These are phyloP conservation scores for Blastobotrys malaysiensis DNA, from an alignment of 1,139 yeast species.

Conservation along the genomic window DNA sequence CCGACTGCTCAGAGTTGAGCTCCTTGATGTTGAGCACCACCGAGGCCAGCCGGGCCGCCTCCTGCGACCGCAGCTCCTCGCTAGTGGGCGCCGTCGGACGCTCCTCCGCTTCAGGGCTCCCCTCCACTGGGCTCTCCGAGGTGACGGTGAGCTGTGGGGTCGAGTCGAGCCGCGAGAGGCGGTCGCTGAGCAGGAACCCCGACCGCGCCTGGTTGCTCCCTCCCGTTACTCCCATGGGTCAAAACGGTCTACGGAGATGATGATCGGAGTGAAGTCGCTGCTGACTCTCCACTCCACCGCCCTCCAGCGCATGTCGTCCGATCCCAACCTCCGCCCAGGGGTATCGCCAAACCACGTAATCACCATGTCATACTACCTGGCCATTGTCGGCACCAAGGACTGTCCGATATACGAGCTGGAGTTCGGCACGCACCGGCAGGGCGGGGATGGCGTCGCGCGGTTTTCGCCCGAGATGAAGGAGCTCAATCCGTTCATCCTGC, in stretches of 20 bases:
- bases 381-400: constrained; percentile 83
- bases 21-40: constrained; percentile 22
- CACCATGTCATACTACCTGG: constrained; percentile 71
- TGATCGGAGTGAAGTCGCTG: neutral
- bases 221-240: neutral
- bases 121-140: neutral
- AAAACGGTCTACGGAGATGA: neutral
- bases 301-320: neutral
- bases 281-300: neutral
- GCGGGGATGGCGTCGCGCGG: constrained; percentile 55
- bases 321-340: neutral
- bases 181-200: constrained; percentile 1
- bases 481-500: constrained; percentile 80
- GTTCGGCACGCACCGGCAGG: constrained; percentile 66
- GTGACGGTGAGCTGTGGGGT: too few relatives aligned
- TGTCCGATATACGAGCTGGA: constrained; percentile 85
- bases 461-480: constrained; percentile 72
- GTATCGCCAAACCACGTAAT: neutral
- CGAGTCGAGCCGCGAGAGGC: neutral
- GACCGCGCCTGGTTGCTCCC: neutral
- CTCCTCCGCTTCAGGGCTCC: neutral
- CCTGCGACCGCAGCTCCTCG: constrained; percentile 14
- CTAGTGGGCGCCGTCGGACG: neutral
- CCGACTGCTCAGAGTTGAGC: constrained; percentile 15
- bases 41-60: constrained; percentile 22